phyloP scores from a whole-genome alignment of 2,329 filamentous ascomycete species.

The Chalaropsis ovoidea region DNA sequence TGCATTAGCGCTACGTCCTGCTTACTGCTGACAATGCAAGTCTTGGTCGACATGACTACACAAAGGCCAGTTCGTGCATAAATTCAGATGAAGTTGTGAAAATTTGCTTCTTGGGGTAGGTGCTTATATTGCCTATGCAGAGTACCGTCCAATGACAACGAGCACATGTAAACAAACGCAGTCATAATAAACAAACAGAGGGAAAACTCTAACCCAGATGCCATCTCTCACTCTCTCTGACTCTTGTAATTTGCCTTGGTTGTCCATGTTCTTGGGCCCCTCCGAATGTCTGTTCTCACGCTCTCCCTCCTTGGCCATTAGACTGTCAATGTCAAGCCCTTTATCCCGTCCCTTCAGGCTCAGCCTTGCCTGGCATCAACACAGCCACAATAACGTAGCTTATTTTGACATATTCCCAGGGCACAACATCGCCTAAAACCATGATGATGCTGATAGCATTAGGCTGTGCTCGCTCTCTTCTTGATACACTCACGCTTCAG shows the following conservation, averaged over 20 bases:
- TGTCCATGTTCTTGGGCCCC: background rate
- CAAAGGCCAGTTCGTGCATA: slow-evolving; percentile 10
- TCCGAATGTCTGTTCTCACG: background rate
- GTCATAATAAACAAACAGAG: background rate
- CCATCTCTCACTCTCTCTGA: too few relatives aligned
- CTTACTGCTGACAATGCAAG: background rate
- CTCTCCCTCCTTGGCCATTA: background rate
- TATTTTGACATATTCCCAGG: slow-evolving; percentile 13
- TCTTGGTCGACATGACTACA: background rate
- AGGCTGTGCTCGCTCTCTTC: background rate
- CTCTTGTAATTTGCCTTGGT: background rate
- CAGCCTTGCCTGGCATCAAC: slow-evolving; percentile 2
- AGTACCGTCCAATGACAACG: background rate
- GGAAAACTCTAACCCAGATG: background rate
- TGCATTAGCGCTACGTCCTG: slow-evolving; percentile 19
- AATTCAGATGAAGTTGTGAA: slow-evolving; percentile 8
- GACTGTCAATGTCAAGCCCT: slow-evolving; percentile 1
- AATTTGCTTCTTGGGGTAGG: slow-evolving; percentile 3
- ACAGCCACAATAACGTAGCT: slow-evolving; percentile 15
- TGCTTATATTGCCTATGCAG: background rate
- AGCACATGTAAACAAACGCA: background rate
- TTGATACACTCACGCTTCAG: background rate
- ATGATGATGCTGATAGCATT: background rate
- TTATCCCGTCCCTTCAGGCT: background rate
- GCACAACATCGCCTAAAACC: background rate